A percentile compares a stretch with the other conserved stretches of the same genome.
Evolutionary conservation across 441 rosid genomes (phyloP).

Genomic region (Erysimum cheiri): DNA sequence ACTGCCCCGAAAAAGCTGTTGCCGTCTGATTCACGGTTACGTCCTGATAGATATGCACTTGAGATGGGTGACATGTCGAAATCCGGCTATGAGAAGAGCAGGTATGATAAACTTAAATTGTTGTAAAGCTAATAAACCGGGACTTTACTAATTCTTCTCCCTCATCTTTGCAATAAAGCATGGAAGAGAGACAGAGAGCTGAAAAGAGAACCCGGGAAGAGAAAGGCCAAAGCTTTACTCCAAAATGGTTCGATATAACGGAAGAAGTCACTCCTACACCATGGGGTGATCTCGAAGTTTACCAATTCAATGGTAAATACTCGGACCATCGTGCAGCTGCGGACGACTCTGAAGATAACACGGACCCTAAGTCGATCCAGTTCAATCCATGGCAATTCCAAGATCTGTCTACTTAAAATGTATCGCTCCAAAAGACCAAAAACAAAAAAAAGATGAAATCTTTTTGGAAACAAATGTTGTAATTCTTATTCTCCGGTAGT

Average conservation of each 20-base stretch:
- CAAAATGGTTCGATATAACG: conserved; percentile 88
- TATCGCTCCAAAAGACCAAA: conserved; percentile 2
- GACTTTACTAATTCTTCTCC: not conserved
- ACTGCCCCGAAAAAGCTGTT: conserved; percentile 90
- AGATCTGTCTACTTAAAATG: conserved; percentile 56
- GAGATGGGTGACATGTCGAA: conserved; percentile 88
- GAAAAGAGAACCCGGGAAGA: conserved; percentile 87
- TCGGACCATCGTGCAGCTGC: conserved; percentile 60
- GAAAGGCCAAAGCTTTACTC: conserved; percentile 64
- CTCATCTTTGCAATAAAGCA: conserved; percentile 46
- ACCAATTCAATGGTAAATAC: conserved; percentile 85
- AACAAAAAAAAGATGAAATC: conserved; percentile 13
- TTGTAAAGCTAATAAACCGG: conserved; percentile 1
- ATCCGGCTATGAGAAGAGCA: conserved; percentile 88
- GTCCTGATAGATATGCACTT: conserved; percentile 93
- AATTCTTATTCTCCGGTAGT: conserved; percentile 32
- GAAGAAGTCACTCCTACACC: conserved; percentile 83
- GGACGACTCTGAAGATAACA: conserved; percentile 60
- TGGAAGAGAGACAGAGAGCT: conserved; percentile 98
- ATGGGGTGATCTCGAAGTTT: conserved; percentile 97
- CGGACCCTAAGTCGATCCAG: conserved; percentile 47
- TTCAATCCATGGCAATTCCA: conserved; percentile 84
- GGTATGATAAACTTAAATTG: conserved; percentile 54
- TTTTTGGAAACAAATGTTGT: conserved; percentile 41
- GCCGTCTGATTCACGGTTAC: conserved; percentile 91